Conservation (phyloP, 2,329 filamentous ascomycete species). For the Nemania sp. region DNA sequence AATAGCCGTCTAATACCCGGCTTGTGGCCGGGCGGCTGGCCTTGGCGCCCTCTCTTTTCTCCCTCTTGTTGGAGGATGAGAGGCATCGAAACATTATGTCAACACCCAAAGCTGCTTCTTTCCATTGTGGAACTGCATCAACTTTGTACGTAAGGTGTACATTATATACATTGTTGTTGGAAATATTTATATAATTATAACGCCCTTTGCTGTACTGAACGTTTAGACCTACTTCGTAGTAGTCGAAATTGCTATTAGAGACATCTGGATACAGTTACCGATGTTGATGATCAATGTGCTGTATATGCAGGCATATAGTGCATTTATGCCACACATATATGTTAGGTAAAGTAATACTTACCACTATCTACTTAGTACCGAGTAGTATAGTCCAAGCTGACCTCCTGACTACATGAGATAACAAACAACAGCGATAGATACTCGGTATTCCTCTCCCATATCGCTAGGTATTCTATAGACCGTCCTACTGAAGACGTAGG, state of each 20-base stretch:
- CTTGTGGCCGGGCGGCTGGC: constrained; percentile 9
- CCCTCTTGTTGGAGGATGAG: neutral
- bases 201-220: too few species aligned
- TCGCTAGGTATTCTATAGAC: neutral
- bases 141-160: too few species aligned
- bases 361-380: constrained; percentile 16
- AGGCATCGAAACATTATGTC: neutral
- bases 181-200: too few species aligned
- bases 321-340: neutral
- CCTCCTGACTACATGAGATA: constrained; percentile 12
- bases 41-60: neutral
- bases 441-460: neutral
- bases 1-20: constrained; percentile 11
- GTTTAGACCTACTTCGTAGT: too few species aligned
- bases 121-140: too few species aligned
- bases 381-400: constrained; percentile 11
- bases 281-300: too few species aligned
- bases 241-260: too few species aligned
- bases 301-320: too few species aligned
- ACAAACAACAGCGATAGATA: neutral
- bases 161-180: too few species aligned
- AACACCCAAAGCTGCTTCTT: too few species aligned
- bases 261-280: too few species aligned
- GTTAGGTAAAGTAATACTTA: constrained; percentile 16
- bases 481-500: too few species aligned